phyloP scores from a whole-genome alignment of 2,329 filamentous ascomycete species.

The Colletotrichum paranaense region DNA sequence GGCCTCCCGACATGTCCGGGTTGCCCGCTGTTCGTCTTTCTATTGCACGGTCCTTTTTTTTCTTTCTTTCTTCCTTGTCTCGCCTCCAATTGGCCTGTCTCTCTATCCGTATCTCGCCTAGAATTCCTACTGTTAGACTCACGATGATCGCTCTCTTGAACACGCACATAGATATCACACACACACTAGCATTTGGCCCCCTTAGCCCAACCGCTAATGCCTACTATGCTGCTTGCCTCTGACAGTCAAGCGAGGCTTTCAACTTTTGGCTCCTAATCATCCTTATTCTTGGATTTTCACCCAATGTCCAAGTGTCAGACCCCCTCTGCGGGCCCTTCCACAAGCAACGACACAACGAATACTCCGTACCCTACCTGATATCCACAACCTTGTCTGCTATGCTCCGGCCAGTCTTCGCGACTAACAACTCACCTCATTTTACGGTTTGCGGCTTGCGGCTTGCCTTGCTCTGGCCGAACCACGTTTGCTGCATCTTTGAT shows the following conservation, averaged over 20 bases:
- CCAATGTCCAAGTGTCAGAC: not conserved
- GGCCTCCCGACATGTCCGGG: conserved; percentile 32
- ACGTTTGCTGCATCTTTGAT: not conserved
- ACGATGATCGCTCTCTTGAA: not conserved
- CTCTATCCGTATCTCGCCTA: not conserved
- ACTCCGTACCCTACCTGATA: not conserved
- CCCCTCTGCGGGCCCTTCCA: not conserved
- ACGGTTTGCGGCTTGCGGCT: too few relatives aligned
- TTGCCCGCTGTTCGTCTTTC: conserved; percentile 24
- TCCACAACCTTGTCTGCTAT: not conserved
- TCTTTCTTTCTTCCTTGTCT: not conserved
- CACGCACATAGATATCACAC: not conserved
- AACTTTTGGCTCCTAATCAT: not conserved
- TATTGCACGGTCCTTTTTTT: not conserved
- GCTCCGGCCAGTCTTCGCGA: not conserved
- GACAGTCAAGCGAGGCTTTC: not conserved
- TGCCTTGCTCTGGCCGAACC: conserved; percentile 2
- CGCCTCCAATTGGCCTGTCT: not conserved
- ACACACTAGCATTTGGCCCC: not conserved
- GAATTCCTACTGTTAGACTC: not conserved
- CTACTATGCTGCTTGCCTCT: conserved; percentile 14
- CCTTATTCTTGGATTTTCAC: not conserved
- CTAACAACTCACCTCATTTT: not conserved
- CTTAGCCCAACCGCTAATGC: not conserved
- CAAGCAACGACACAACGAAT: not conserved